Evolutionary conservation across 768 basidiomycete species (phyloP), one percentile per base, ranked within the genome.

Genomic region (Trametes maxima): DNA sequence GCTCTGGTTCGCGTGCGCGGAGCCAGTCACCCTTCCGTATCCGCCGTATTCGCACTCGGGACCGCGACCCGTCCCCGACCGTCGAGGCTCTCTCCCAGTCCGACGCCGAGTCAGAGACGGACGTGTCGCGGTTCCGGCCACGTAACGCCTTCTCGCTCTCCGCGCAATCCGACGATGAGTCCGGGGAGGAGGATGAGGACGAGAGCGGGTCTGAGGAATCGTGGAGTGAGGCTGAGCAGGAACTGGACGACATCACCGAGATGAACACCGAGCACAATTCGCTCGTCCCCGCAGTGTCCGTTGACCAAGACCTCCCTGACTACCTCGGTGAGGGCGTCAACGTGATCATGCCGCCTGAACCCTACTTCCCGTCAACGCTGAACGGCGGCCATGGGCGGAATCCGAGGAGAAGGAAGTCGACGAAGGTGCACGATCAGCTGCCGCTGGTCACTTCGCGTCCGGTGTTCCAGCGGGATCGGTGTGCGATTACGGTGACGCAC

Each of bases 301-400:
- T 59, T 2, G 89, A 89, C 54, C 78, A 75, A 17, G 88, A 89
- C 49, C 70, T 81, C 56, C 84, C 88, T 0, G 94, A 95, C 73
- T 92, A 91, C 0, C 79, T 95, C 11, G 95, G 95, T 13, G 95
- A 97, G 74, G 95, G 94, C 57, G 90, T 93, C 19, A 95, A 94
- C 67, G 88, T 95, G 54, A 85, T 94, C 64, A 84, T 94, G 1
- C 90, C 92, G 0, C 88, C 85, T 3, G 89, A 92, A 65, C 90
- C 91, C 2, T 91, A 91, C 72, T 92, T 92, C 73, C 88, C 89
- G 17, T 81, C 82, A 36, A 89, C 88, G 5, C 80, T 91, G 49
- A 88, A 89, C 70, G 68, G 75, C 22, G 63, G 75, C 71, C 46
- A 69, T 68, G 46, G 72, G 70, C 53, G 73, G 75, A 63, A 71